Conservation (phyloP, 2,329 filamentous ascomycete genomes). For the Xylariaceae sp. region DNA sequence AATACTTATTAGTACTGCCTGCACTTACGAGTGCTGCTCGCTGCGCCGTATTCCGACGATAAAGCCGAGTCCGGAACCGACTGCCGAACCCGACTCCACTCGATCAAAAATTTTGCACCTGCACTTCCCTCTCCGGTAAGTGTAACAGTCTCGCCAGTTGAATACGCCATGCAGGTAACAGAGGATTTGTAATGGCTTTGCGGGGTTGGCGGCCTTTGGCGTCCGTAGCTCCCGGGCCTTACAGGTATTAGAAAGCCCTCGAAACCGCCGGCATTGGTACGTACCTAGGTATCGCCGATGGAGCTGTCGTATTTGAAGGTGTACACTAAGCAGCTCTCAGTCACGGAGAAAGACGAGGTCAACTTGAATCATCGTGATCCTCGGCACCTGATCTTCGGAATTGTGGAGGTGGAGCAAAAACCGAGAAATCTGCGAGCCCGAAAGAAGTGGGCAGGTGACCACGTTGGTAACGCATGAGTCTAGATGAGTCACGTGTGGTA, state of each 20-base stretch:
- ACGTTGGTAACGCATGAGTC: background rate
- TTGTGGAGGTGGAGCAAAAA: background rate
- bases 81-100: background rate
- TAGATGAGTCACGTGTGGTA: background rate
- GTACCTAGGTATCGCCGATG: background rate
- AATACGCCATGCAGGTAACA: background rate
- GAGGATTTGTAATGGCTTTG: background rate
- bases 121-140: background rate
- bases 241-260: background rate
- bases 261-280: constrained; percentile 1
- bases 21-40: too few species aligned
- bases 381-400: too few species aligned
- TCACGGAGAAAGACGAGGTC: background rate
- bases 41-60: background rate
- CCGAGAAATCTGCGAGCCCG: background rate
- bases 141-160: background rate
- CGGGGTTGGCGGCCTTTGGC: background rate
- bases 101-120: too few species aligned
- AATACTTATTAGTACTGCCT: background rate
- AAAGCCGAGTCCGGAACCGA: background rate
- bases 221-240: background rate
- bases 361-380: too few species aligned
- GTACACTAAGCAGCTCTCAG: background rate
- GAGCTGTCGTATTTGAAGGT: background rate
- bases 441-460: background rate